Conservation (phyloP, 2,329 filamentous ascomycete genomes). For the Lecanoromycetidae sp. region DNA sequence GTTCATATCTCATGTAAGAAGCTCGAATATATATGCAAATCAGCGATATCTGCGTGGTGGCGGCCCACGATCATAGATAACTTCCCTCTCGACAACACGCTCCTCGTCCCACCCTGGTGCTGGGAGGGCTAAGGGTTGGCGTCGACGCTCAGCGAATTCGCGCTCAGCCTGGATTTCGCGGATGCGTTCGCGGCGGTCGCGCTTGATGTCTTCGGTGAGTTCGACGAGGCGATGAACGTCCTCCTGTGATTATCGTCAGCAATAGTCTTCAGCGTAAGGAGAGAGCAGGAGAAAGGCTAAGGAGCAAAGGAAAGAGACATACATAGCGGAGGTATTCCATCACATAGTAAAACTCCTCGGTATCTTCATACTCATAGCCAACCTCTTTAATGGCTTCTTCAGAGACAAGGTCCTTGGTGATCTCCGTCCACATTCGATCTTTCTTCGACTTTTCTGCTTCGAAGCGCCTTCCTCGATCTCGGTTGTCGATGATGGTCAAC, state of each 20-base stretch:
- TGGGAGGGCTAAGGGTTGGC: constrained; percentile 3
- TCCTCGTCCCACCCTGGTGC: constrained; percentile 18
- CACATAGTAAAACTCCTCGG: constrained; percentile 78
- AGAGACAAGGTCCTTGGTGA: constrained; percentile 82
- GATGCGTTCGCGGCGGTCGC: constrained; percentile 46
- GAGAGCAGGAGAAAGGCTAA: background rate
- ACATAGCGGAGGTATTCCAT: constrained; percentile 84
- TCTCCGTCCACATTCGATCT: constrained; percentile 84
- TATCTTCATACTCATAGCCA: constrained; percentile 86
- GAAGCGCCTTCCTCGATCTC: constrained; percentile 29
- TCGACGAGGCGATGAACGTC: constrained; percentile 77
- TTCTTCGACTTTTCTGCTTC: constrained; percentile 27
- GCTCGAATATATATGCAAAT: background rate
- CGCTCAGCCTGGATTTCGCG: constrained; percentile 44
- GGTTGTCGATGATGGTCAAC: constrained; percentile 26
- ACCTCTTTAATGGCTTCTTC: constrained; percentile 74
- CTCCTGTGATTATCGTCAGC: constrained; percentile 44
- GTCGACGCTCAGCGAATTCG: constrained; percentile 5
- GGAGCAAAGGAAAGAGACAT: constrained; percentile 38
- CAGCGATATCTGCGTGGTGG: constrained; percentile 11
- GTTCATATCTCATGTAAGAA: background rate
- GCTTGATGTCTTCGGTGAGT: constrained; percentile 69
- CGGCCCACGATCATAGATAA: constrained; percentile 17
- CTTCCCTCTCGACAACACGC: constrained; percentile 17
- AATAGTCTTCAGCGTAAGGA: background rate